Evolutionary conservation across 2,329 filamentous ascomycete genomes (phyloP).

Genomic region (Colletotrichum sp.): DNA sequence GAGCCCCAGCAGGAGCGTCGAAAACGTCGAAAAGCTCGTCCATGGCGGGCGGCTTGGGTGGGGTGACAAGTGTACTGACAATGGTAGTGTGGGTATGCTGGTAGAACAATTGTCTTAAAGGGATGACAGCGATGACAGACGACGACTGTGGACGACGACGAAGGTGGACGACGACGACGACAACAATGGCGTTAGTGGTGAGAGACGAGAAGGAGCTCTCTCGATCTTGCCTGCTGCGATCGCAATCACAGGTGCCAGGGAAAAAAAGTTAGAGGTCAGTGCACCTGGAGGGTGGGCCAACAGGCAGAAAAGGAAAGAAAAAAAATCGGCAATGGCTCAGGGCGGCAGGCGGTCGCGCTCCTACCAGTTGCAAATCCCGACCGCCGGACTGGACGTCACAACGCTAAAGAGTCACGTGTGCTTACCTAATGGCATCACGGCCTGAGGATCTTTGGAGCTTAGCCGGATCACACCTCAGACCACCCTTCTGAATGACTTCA

Average conservation of each 20-base stretch:
- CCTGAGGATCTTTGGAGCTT: conserved; percentile 13
- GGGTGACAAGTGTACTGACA: not conserved
- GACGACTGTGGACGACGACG: not conserved
- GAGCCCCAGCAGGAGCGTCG: conserved; percentile 61
- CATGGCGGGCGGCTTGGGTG: conserved; percentile 47
- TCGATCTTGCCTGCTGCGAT: conserved; percentile 6
- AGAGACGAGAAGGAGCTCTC: not conserved
- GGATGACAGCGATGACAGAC: not conserved
- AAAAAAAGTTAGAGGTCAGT: not conserved
- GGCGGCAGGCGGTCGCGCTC: conserved; percentile 4
- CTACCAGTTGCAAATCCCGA: not conserved
- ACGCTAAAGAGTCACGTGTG: not conserved
- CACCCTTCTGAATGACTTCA: conserved; percentile 19
- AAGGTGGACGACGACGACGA: not conserved
- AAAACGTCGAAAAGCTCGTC: conserved; percentile 87
- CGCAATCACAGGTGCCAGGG: not conserved
- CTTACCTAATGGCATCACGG: not conserved
- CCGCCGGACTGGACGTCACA: not conserved
- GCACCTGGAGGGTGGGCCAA: not conserved
- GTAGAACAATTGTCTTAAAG: not conserved
- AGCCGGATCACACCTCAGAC: conserved; percentile 19
- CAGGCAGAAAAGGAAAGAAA: not conserved
- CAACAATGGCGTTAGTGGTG: not conserved
- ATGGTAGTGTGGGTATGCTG: too few relatives aligned
- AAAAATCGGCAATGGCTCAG: not conserved